phyloP scores from a whole-genome alignment of 208 protist genomes.

The Pavlovales sp. region DNA sequence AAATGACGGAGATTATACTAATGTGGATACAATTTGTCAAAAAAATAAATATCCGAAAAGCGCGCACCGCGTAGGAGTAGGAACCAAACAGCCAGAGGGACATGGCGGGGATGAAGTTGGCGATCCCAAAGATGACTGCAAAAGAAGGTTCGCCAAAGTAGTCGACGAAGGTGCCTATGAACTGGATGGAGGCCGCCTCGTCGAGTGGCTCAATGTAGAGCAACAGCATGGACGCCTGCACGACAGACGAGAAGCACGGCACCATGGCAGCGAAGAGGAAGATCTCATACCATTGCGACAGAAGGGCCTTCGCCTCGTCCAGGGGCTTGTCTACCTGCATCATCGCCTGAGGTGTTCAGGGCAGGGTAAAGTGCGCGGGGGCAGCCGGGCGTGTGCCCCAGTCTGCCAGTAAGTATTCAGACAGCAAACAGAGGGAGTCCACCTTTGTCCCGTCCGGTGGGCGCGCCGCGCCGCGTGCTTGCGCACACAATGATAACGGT shows the following conservation, averaged over 20 bases:
- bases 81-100: neutral
- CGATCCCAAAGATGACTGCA: neutral
- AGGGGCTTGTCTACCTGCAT: neutral
- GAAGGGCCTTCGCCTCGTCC: neutral
- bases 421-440: no score
- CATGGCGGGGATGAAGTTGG: neutral
- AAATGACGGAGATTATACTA: no score
- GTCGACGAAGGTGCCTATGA: neutral
- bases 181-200: neutral
- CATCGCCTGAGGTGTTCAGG: neutral
- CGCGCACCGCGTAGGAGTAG: no score
- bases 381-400: no score
- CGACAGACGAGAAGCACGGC: neutral
- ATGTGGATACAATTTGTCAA: no score
- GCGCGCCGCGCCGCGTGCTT: no score
- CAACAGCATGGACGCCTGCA: neutral
- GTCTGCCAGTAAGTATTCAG: no score
- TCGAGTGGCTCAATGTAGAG: neutral
- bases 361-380: no score
- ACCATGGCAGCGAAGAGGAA: neutral
- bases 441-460: no score
- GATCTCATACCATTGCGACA: neutral
- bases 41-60: no score
- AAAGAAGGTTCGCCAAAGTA: neutral
- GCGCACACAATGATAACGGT: neutral